These are phyloP conservation scores for Arabidopsis arenosa DNA, from an alignment of 345 rosid genomes.

Conservation along the genomic window DNA sequence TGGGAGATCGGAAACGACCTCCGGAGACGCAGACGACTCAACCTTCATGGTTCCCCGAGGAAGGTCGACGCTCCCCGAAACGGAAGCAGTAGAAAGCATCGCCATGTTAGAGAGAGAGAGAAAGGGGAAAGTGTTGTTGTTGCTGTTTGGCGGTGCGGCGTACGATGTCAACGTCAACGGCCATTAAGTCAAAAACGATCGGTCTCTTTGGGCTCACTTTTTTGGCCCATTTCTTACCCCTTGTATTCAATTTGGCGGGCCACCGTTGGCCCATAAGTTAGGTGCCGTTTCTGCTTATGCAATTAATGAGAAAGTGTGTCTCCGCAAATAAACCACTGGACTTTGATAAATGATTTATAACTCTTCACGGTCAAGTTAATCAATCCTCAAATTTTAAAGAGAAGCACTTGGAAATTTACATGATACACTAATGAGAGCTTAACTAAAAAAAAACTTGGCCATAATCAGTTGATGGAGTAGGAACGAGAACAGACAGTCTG, in stretches of 20 bases:
- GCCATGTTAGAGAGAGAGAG: slow-evolving; percentile 21
- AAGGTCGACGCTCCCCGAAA: slow-evolving; percentile 46
- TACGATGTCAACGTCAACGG: slow-evolving; percentile 37
- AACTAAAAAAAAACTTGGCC: neutral
- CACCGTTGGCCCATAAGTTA: neutral
- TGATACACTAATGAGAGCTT: neutral
- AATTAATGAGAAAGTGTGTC: neutral
- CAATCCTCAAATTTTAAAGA: slow-evolving; percentile 9
- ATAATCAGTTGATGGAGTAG: slow-evolving; percentile 54
- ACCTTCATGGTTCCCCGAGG: slow-evolving; percentile 28
- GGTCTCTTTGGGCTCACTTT: slow-evolving; percentile 9
- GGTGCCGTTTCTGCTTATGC: neutral
- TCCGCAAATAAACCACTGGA: no score
- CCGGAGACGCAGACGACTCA: slow-evolving; percentile 54
- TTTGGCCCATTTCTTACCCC: slow-evolving; percentile 21
- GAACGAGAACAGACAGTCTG: slow-evolving; percentile 67
- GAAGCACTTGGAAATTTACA: neutral
- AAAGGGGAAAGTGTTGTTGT: slow-evolving; percentile 17
- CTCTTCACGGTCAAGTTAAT: neutral
- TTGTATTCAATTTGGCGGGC: neutral
- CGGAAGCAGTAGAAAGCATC: slow-evolving; percentile 58
- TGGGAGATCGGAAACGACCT: slow-evolving; percentile 47
- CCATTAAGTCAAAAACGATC: slow-evolving; percentile 31
- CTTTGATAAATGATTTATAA: no score
- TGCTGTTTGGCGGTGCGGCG: slow-evolving; percentile 37